Evolutionary conservation across 176 grass and related monocot genomes (phyloP), one percentile per base, ranked within the genome.

Genomic region (Poa pratensis): DNA sequence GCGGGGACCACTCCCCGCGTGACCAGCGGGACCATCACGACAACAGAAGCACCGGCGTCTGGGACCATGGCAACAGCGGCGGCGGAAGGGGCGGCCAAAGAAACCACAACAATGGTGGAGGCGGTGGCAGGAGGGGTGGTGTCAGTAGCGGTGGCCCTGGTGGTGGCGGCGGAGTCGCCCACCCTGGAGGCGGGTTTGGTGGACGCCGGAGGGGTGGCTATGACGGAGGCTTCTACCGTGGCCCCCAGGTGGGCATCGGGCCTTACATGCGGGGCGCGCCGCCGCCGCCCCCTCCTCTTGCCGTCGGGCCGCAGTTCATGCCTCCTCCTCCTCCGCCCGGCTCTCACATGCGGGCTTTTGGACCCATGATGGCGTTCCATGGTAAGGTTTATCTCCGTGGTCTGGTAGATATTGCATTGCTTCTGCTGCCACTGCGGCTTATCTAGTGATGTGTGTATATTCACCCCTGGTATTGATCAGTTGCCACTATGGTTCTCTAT

Each of bases 181-280:
- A 86, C 16, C 80, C 80, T 7, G 76, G 78, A 0, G 80, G 60
- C 13, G 76, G 53, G 17, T 84, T 67, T 24, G 37, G 43, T 10
- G 85, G 77, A 23, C 79, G 82, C 59, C 68, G 90, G 17, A 80
- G 87, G 67, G 88, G 90, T 6, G 88, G 88, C 5, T 92, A 79
- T 37, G 93, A 92, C 2, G 83, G 76, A 4, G 80, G 70, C 32
- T 86, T 86, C 75, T 89, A 81, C 23, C 85, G 93, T 22, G 86
- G 80, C 43, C 51, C 84, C 11, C 69, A 53, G 0, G 79, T 62
- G 40, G 85, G 83, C 54, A 81, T 79, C 20, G 83, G 57, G n/a
- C 82, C 85, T 0, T 90, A 90, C 32, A 60, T 90, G 89, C 80
- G 89, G 60, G 85, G 81, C 6, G 80, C 71, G 4, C 90, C 90